These are phyloP conservation scores for Solidago caesia DNA, from an alignment of 129 eudicot genomes.

Conservation along the genomic window DNA sequence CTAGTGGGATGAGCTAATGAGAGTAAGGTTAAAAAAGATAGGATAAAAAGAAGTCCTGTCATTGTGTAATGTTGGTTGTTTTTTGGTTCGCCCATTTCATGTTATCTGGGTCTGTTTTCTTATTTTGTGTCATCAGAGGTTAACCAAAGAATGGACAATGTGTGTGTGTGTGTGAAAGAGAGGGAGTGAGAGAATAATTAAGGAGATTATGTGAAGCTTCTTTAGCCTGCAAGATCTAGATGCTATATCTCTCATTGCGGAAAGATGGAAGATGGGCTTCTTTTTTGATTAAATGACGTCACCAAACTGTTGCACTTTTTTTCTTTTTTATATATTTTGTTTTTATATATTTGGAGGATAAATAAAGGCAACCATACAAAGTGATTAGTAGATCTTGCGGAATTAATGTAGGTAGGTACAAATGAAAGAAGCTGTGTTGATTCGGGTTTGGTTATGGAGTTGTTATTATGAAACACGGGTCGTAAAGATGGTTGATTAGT, in stretches of 20 bases:
- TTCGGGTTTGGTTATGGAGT: background rate
- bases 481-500: too few relatives aligned
- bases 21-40: constrained; percentile 35
- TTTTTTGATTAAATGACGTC: constrained; percentile 47
- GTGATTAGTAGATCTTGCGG: constrained; percentile 12
- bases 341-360: background rate
- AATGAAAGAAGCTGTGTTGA: background rate
- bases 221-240: constrained; percentile 78
- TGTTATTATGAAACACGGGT: too few relatives aligned
- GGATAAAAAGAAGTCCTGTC: constrained; percentile 36
- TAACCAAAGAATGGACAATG: background rate
- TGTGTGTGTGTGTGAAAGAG: constrained; percentile 23
- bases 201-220: constrained; percentile 63
- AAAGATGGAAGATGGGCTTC: constrained; percentile 29
- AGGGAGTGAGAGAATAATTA: constrained; percentile 15
- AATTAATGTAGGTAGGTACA: constrained; percentile 5
- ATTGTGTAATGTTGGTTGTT: constrained; percentile 30
- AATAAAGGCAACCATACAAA: constrained; percentile 8
- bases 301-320: constrained; percentile 46
- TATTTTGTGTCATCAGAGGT: constrained; percentile 15
- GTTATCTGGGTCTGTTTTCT: constrained; percentile 36
- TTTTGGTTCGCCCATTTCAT: constrained; percentile 51
- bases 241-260: constrained; percentile 33
- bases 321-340: background rate
- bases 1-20: constrained; percentile 45